These are phyloP conservation scores for Irpex sp. DNA, from an alignment of 1,284 basidiomycete species.

Conservation along the genomic window DNA sequence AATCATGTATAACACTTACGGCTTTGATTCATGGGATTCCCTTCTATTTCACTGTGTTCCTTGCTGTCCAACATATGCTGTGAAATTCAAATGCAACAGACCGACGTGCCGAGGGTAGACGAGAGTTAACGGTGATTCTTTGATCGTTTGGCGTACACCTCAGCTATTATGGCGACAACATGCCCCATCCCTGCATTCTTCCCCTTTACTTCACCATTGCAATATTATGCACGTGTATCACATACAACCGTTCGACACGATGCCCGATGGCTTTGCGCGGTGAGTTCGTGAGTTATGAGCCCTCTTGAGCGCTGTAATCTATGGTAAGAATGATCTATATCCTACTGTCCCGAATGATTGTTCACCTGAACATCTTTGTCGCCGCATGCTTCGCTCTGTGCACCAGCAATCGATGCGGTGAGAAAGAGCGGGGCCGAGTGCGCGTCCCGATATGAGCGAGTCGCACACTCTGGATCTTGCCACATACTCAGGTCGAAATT, in stretches of 20 bases:
- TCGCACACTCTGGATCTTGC: too few species aligned
- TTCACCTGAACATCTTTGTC: background rate
- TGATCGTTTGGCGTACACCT: constrained; percentile 3
- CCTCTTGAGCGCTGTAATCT: background rate
- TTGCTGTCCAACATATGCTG: constrained; percentile 6
- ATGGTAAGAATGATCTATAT: background rate
- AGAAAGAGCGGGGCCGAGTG: background rate
- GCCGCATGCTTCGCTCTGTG: background rate
- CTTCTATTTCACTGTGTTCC: constrained; percentile 6
- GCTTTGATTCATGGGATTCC: constrained; percentile 9
- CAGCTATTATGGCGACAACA: constrained; percentile 21
- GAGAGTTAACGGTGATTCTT: constrained; percentile 7
- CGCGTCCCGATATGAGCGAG: too few species aligned
- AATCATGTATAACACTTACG: constrained; percentile 13
- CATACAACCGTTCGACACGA: background rate
- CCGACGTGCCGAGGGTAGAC: constrained; percentile 18
- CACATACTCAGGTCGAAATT: too few species aligned
- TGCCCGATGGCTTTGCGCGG: background rate
- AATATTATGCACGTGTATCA: constrained; percentile 28
- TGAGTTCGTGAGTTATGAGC: background rate
- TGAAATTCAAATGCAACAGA: constrained; percentile 14
- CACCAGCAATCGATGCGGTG: background rate
- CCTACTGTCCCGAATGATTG: background rate
- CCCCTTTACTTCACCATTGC: constrained; percentile 17
- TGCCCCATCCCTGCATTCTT: constrained; percentile 15